A percentile compares a stretch with the other conserved stretches of the same genome.
Evolutionary conservation across 768 basidiomycete species (phyloP).

Genomic region (Lyophyllum semitale): DNA sequence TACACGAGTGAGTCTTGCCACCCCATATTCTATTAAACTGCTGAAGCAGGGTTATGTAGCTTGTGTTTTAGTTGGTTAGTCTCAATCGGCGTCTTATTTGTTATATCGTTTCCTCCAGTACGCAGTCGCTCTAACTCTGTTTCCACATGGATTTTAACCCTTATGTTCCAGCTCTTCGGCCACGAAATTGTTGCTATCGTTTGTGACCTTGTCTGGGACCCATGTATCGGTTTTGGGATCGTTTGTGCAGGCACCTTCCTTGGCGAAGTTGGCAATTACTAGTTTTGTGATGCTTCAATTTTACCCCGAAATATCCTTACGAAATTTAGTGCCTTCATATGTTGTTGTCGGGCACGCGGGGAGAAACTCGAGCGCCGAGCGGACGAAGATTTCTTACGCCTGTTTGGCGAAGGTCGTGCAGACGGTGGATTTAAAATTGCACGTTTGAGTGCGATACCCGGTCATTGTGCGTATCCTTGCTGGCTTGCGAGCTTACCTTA

Average conservation of each 20-base stretch:
- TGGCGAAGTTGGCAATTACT: conserved; percentile 87
- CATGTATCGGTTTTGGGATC: conserved; percentile 86
- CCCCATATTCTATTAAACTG: not conserved
- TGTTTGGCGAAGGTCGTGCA: conserved; percentile 66
- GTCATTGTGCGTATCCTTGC: conserved; percentile 56
- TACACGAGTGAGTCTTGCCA: conserved; percentile 52
- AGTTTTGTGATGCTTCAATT: conserved; percentile 45
- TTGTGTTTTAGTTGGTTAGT: conserved; percentile 68
- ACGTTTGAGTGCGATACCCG: conserved; percentile 82
- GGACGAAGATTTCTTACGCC: conserved; percentile 56
- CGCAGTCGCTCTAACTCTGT: too few relatives aligned
- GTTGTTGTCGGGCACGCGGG: conserved; percentile 72
- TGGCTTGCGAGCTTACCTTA: not conserved
- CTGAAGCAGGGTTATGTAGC: conserved; percentile 31
- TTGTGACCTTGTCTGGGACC: conserved; percentile 89
- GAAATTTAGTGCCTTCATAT: conserved; percentile 74
- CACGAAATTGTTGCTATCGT: too few relatives aligned
- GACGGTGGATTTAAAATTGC: conserved; percentile 88
- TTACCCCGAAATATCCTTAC: not conserved
- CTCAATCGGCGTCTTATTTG: conserved; percentile 78
- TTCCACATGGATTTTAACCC: too few relatives aligned
- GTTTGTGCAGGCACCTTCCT: conserved; percentile 82
- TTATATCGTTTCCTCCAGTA: too few relatives aligned
- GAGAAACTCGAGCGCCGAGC: conserved; percentile 75
- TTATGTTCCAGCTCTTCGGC: too few relatives aligned